Conservation (phyloP, 169 alveolate species). For the Plasmodium gaboni region DNA sequence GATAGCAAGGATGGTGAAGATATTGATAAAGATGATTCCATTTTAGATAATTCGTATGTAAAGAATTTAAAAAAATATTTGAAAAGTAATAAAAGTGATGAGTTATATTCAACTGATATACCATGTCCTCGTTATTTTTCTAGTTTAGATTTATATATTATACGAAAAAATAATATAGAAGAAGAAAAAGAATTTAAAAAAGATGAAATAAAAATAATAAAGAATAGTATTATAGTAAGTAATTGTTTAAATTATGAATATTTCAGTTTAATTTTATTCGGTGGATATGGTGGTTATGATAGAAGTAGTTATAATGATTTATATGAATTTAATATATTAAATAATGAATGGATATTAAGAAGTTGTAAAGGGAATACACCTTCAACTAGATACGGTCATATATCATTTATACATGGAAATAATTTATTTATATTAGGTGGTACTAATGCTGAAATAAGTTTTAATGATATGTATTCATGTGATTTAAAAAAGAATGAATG, state of each 20-base stretch:
- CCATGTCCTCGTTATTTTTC: slow-evolving; percentile 70
- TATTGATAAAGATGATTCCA: slow-evolving; percentile 24
- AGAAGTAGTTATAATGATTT: slow-evolving; percentile 61
- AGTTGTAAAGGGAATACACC: slow-evolving; percentile 51
- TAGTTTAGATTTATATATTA: slow-evolving; percentile 55
- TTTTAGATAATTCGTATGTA: slow-evolving; percentile 30
- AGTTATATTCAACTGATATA: not conserved
- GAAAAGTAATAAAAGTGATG: slow-evolving; percentile 5
- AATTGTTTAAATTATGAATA: slow-evolving; percentile 33
- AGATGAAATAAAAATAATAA: slow-evolving; percentile 20
- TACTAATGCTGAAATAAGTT: slow-evolving; percentile 66
- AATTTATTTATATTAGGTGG: slow-evolving; percentile 73
- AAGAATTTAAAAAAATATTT: slow-evolving; percentile 44
- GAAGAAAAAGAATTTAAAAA: not conserved
- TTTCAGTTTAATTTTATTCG: slow-evolving; percentile 62
- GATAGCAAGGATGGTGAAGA: slow-evolving; percentile 20
- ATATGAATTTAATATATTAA: slow-evolving; percentile 46
- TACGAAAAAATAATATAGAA: slow-evolving; percentile 4
- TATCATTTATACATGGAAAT: slow-evolving; percentile 63
- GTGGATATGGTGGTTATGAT: slow-evolving; percentile 75
- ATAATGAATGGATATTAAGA: slow-evolving; percentile 50
- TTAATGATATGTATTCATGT: slow-evolving; percentile 67
- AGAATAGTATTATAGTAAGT: slow-evolving; percentile 35
- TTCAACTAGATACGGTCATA: slow-evolving; percentile 47
- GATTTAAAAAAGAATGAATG: slow-evolving; percentile 56